Conservation (phyloP, 306 rosid genomes). For the Cucumis hystrix region DNA sequence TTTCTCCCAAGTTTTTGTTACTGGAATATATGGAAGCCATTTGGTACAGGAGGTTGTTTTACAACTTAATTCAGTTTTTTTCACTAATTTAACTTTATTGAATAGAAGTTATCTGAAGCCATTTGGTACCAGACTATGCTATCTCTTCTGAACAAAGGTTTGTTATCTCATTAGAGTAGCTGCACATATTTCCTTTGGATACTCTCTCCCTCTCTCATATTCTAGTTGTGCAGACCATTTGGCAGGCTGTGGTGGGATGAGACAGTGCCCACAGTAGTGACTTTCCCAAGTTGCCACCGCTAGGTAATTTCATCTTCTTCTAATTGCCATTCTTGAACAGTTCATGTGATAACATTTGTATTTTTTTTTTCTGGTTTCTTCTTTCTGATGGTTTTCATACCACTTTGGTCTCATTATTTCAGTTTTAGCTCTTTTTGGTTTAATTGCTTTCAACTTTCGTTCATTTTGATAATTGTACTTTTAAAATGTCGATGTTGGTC, state of each 20-base stretch:
- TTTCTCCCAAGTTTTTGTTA: too few species aligned
- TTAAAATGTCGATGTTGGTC: too few species aligned
- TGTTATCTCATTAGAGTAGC: background rate
- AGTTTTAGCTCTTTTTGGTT: too few species aligned
- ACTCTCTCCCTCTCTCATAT: background rate
- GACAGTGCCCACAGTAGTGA: constrained; percentile 77
- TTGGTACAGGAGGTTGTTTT: too few species aligned
- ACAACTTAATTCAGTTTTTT: too few species aligned
- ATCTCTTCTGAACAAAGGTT: constrained; percentile 61
- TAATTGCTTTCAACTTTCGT: too few species aligned
- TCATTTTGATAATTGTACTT: too few species aligned
- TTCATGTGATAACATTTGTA: background rate
- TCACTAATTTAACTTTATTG: too few species aligned
- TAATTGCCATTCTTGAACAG: background rate
- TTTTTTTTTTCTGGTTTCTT: constrained; percentile 6
- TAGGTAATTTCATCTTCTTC: constrained; percentile 32
- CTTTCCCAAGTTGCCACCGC: constrained; percentile 55
- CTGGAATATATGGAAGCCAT: too few species aligned
- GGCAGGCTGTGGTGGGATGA: constrained; percentile 98
- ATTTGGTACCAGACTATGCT: constrained; percentile 79
- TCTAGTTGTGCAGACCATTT: constrained; percentile 47
- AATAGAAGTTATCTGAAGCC: too few species aligned
- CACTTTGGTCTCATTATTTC: too few species aligned
- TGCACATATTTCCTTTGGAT: background rate
- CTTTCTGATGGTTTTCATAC: background rate